These are phyloP conservation scores for Plectranthus barbatus DNA, from an alignment of 257 asterid species.

Conservation along the genomic window DNA sequence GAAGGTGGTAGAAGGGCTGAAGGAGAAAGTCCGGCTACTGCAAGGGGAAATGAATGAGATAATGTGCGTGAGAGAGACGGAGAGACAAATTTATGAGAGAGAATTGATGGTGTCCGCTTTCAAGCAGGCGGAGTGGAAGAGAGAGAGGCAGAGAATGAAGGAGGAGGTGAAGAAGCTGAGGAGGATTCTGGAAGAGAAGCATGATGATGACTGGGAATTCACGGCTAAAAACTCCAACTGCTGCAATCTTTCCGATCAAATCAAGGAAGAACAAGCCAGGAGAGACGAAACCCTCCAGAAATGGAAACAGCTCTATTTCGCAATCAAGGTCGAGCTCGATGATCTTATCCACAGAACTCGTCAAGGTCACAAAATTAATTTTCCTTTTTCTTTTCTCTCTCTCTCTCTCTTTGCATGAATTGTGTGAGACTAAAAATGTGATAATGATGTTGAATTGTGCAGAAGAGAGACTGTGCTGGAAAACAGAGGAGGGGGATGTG, in stretches of 20 bases:
- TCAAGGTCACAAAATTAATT: conserved; percentile 28
- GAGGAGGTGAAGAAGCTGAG: conserved; percentile 42
- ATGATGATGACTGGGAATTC: conserved; percentile 3
- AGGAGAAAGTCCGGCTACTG: conserved; percentile 40
- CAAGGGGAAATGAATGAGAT: conserved; percentile 55
- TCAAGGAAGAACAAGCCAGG: conserved; percentile 16
- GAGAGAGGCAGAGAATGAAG: conserved; percentile 46
- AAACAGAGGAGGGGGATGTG: conserved; percentile 32
- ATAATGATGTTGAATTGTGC: background rate
- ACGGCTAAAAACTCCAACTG: background rate
- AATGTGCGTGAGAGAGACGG: conserved; percentile 57
- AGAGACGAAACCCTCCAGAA: conserved; percentile 64
- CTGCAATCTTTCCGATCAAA: conserved; percentile 10
- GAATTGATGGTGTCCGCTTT: conserved; percentile 55
- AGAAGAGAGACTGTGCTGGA: conserved; percentile 51
- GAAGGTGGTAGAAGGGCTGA: conserved; percentile 42
- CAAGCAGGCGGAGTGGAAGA: conserved; percentile 69
- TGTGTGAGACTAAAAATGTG: too few relatives aligned
- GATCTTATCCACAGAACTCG: conserved; percentile 60
- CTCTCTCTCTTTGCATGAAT: too few relatives aligned
- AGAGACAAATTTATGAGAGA: conserved; percentile 43
- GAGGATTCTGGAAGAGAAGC: conserved; percentile 27
- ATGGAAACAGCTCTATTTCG: conserved; percentile 84
- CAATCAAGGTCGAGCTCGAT: conserved; percentile 80
- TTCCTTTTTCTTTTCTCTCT: background rate